Evolutionary conservation across 2,329 filamentous ascomycete species (phyloP), one percentile per base, ranked within the genome.

Genomic region (Cordyceps javanica): DNA sequence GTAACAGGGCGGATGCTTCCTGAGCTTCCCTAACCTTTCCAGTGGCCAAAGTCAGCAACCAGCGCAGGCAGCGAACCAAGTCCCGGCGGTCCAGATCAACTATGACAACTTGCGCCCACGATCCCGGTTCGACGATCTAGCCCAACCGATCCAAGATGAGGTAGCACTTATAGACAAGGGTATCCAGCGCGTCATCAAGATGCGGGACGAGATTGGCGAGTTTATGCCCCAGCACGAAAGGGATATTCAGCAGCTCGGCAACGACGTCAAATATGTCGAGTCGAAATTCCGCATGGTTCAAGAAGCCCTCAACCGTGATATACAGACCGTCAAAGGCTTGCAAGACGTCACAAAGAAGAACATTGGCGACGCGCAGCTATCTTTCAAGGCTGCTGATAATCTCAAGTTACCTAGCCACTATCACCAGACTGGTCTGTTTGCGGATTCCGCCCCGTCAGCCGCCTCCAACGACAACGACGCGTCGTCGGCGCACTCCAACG

Each of bases 41-140:
- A 55, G 53, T 48, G 53, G 53, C 23, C 53, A 55, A 55, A 30
- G 30, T 48, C 53, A 49, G 21, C 54, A 56, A n/a, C 44, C 44
- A 19, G 9, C 54, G 8, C 54, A 55, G 48, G 23, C 42, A 10
- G 25, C 53, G 67, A 80, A 78, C 52, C 79, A 82, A 62, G 79
- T 86, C 16, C 85, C 87, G 0, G 90, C 88, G 19, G 88, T 91
- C 19, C 87, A 89, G 66, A 89, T 96, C 65, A 89, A 94, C 71
- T 74, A 89, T 54, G 83, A 83, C 64, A 90, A 89, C 68, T 78
- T 97, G 60, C 85, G 91, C 54, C 88, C 89, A 16, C 96, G 92
- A 0, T 96, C 91, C 3, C 90, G 94, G 61, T 97, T 94, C 76
- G 90, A 91, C 68, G 93, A 96, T 71, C 86, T 96, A 28, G 85